Base-by-base conservation (phyloP, 768 basidiomycete species). In the Suillus bovinus region DNA sequence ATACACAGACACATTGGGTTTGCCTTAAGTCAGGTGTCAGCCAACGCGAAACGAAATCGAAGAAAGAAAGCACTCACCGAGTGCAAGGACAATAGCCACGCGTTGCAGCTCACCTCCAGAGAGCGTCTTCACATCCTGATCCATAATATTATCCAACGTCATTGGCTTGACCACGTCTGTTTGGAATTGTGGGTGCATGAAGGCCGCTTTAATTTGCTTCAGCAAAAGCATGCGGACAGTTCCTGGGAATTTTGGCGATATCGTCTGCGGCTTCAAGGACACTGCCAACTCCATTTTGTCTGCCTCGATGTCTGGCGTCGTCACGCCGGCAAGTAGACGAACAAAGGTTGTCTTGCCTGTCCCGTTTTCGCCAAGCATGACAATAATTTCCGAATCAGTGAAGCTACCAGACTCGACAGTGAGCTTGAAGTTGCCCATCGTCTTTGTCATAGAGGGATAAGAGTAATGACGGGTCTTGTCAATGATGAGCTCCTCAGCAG, bases 121-220 rank as follows among this genome's bases (percentile, higher is more conserved):
- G 22, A 99, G 78, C 27, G 96, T 99, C 81, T 94, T 94, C 24
- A 99, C 97, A 41, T 98, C 94, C 78, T 99, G 96, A 74, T 99
- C 97, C 81, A 99, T 88, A 65, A 99, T 89, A 61, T 86, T 84
- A 46, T 99, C 97, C 70, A 99, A 75, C 73, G 79, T 93, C 96
- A 99, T 98, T 29, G 96, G 96, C 79, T 99, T 99, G 64, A 99
- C 78, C 50, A 99, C 97, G 72, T 99, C 97, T 46, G 91, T 92
- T 76, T 96, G 93, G 90, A 99, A 99, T 77, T 99, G 97, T n/a
- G 96, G 91, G 75, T 97, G 95, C 95, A 99, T 96, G 79, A 97
- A 98, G 34, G 94, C 87, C 24, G 85, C 82, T 78, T 96, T 96
- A 80, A 99, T 97, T 77, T 90, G 87, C 80, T 97, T 98, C 57